These are phyloP conservation scores for Anthostomella pinea DNA, from an alignment of 2,329 filamentous ascomycete genomes.

Conservation along the genomic window DNA sequence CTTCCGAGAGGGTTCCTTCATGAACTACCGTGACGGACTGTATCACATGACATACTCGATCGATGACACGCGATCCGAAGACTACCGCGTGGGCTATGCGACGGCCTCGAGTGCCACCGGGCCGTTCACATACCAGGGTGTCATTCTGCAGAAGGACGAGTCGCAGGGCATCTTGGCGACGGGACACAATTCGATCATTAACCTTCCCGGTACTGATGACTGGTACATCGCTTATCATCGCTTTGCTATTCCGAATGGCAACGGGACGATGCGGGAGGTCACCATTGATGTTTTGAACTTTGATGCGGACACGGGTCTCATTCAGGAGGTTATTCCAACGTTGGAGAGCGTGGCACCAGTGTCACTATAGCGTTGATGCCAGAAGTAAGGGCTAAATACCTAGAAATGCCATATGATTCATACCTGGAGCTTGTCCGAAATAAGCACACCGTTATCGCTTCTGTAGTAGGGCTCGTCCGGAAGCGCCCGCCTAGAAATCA, in stretches of 20 bases:
- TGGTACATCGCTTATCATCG: conserved; percentile 51
- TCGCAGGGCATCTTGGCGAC: conserved; percentile 43
- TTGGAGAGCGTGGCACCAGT: conserved; percentile 29
- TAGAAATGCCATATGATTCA: too few relatives aligned
- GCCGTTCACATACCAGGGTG: conserved; percentile 44
- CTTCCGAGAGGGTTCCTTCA: conserved; percentile 43
- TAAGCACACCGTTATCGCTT: too few relatives aligned
- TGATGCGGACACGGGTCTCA: conserved; percentile 35
- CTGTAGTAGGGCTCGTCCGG: too few relatives aligned
- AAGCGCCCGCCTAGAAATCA: too few relatives aligned
- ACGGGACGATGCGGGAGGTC: conserved; percentile 42
- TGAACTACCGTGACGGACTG: conserved; percentile 42
- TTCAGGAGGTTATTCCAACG: conserved; percentile 37
- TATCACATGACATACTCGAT: conserved; percentile 50
- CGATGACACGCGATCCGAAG: conserved; percentile 43
- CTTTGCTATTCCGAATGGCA: conserved; percentile 43
- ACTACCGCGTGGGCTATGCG: conserved; percentile 48
- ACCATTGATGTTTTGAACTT: conserved; percentile 42
- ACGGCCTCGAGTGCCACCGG: conserved; percentile 37
- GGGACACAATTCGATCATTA: conserved; percentile 44
- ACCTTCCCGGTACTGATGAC: conserved; percentile 45
- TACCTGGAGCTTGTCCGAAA: too few relatives aligned
- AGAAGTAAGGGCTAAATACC: too few relatives aligned
- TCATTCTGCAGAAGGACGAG: conserved; percentile 41
- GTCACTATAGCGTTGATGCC: too few relatives aligned